Evolutionary conservation across 331 rosid genomes (phyloP).

Genomic region (Cucumis variabilis): DNA sequence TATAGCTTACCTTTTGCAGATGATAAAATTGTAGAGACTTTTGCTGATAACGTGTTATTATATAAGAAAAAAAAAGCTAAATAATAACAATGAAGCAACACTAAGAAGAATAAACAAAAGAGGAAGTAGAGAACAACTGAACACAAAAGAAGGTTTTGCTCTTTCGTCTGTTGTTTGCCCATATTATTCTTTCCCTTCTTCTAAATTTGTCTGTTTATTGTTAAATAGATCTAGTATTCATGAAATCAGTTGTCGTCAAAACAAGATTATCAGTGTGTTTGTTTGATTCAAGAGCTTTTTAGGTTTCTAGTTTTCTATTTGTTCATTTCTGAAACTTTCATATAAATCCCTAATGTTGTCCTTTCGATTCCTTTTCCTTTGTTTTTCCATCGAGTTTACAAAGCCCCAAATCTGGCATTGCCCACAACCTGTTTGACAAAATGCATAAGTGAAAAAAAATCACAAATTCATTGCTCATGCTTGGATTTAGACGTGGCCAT

Average conservation of each 20-base stretch:
- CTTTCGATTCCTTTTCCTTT: neutral
- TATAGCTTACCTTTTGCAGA: too few relatives aligned
- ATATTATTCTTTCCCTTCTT: neutral
- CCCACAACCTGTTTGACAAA: constrained; percentile 1
- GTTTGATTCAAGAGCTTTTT: constrained; percentile 5
- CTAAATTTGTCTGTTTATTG: neutral
- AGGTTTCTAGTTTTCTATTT: neutral
- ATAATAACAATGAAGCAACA: too few relatives aligned
- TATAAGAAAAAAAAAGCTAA: too few relatives aligned
- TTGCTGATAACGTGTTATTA: too few relatives aligned
- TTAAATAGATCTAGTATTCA: neutral
- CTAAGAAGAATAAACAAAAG: too few relatives aligned
- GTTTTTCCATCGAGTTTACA: neutral
- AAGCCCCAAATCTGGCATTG: neutral
- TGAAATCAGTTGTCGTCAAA: neutral
- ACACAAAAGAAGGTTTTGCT: too few relatives aligned
- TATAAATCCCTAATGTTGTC: neutral
- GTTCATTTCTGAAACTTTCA: neutral
- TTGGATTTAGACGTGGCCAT: neutral
- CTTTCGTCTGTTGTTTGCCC: neutral
- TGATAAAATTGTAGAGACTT: too few relatives aligned
- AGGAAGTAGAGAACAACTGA: too few relatives aligned
- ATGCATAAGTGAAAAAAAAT: neutral
- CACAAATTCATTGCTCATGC: neutral
- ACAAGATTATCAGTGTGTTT: constrained; percentile 2